Base-by-base conservation (phyloP, 2,329 filamentous ascomycete species). In the Metarhizium album region DNA sequence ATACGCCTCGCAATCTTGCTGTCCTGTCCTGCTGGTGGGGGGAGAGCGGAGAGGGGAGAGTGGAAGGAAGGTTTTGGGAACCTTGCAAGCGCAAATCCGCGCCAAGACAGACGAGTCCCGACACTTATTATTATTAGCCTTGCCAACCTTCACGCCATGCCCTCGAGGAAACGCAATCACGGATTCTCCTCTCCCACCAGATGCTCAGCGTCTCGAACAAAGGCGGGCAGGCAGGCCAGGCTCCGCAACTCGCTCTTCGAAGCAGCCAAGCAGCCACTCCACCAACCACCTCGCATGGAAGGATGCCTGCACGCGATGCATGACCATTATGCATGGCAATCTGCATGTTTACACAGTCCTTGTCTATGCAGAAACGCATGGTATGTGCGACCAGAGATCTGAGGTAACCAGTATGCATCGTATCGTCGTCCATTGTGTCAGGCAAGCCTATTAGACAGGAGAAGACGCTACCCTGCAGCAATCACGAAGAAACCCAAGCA, bases 41-140 rank as follows among this genome's bases (percentile, higher is more conserved):
- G 27, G 11, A 29, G 35, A 16, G 35, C 8, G 31, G 20, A 40
- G n/a, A 43, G 31, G 43, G 38, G 46, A 47, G 43, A 22, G n/a
- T 11, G 24, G 40, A 24, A 18, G 18, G 14, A 42, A 29, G n/a
- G n/a, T n/a, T 13, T 43, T 9, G 22, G 40, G 14, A 33, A 46
- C 29, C 24, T 33, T 51, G 51, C 46, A 51, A 55, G 54, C 51
- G 49, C 48, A 55, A 48, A 46, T 52, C 46, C 22, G 50, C 52
- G 52, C 52, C 52, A 42, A 20, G 50, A 27, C 31, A 43, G 35
- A 49, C 42, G 23, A n/a, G n/a, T n/a, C n/a, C n/a, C n/a, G n/a
- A n/a, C n/a, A n/a, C n/a, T n/a, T n/a, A n/a, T n/a, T n/a, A n/a
- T n/a, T n/a, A n/a, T n/a, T n/a, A n/a, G n/a, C n/a, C n/a, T n/a